Conservation (phyloP, 768 basidiomycete genomes). For the Daedaleopsis nitida region DNA sequence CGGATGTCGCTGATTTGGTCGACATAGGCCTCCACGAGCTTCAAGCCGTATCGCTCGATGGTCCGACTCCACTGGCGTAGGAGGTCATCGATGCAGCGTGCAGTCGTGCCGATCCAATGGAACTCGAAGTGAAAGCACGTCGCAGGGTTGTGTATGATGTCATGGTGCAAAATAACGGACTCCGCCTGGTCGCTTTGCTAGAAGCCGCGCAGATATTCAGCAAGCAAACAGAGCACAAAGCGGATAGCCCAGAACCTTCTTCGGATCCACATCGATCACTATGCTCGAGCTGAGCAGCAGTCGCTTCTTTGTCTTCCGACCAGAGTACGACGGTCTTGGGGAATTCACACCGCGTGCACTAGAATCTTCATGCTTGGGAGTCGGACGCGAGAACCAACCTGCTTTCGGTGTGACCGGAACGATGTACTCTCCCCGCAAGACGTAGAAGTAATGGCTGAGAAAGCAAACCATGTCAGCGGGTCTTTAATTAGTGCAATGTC, state of each 20-base stretch:
- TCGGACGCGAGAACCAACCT: slow-evolving; percentile 63
- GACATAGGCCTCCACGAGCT: slow-evolving; percentile 91
- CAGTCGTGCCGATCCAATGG: slow-evolving; percentile 95
- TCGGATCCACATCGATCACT: slow-evolving; percentile 84
- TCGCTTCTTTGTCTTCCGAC: slow-evolving; percentile 50
- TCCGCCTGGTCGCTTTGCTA: slow-evolving; percentile 88
- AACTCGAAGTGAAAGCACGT: slow-evolving; percentile 97
- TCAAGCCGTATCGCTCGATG: slow-evolving; percentile 88
- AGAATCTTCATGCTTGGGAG: slow-evolving; percentile 48
- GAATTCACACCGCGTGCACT: slow-evolving; percentile 19
- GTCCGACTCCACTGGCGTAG: slow-evolving; percentile 78
- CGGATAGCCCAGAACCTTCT: slow-evolving; percentile 48
- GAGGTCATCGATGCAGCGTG: slow-evolving; percentile 87
- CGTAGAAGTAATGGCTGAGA: slow-evolving; percentile 84
- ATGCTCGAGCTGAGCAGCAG: slow-evolving; percentile 86
- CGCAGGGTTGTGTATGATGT: slow-evolving; percentile 92
- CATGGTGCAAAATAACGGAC: slow-evolving; percentile 86
- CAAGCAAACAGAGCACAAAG: background rate
- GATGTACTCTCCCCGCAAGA: slow-evolving; percentile 75
- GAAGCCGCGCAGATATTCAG: background rate
- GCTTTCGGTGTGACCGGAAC: slow-evolving; percentile 65
- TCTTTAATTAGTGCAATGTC: background rate
- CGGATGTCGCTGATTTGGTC: slow-evolving; percentile 88
- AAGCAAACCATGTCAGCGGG: background rate
- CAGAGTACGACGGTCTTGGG: slow-evolving; percentile 10